Evolutionary conservation across 1,284 basidiomycete genomes (phyloP).

Genomic region (Ustilago cynodontis): DNA sequence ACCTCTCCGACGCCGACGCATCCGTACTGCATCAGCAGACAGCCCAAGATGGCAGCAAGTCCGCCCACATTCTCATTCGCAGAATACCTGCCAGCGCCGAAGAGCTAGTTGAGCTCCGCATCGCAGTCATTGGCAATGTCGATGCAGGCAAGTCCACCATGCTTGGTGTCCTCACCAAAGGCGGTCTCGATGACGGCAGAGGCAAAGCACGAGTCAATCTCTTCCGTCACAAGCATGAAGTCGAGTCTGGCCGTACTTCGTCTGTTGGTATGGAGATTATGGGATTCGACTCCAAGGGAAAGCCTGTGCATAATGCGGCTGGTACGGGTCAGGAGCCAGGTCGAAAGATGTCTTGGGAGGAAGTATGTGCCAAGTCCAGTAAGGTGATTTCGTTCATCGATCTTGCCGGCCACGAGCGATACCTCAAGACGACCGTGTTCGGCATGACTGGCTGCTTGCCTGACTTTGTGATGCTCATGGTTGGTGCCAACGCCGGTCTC

Average conservation of each 20-base stretch:
- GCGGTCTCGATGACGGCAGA: slow-evolving; percentile 91
- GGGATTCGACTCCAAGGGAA: slow-evolving; percentile 63
- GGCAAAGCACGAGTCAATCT: slow-evolving; percentile 91
- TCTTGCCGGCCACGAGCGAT: slow-evolving; percentile 68
- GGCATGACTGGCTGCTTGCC: slow-evolving; percentile 93
- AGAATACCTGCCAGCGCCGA: slow-evolving; percentile 63
- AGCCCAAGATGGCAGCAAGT: slow-evolving; percentile 22
- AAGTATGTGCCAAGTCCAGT: slow-evolving; percentile 88
- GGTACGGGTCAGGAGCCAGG: slow-evolving; percentile 47
- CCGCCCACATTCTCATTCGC: slow-evolving; percentile 52
- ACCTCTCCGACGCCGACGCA: slow-evolving; percentile 49
- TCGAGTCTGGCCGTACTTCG: slow-evolving; percentile 93
- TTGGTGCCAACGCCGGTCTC: slow-evolving; percentile 91
- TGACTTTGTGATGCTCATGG: slow-evolving; percentile 94
- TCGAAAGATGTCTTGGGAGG: slow-evolving; percentile 79
- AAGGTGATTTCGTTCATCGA: slow-evolving; percentile 93
- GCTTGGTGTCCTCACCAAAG: slow-evolving; percentile 80
- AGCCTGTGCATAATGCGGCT: slow-evolving; percentile 45
- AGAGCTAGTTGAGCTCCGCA: slow-evolving; percentile 80
- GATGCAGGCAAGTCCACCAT: slow-evolving; percentile 92
- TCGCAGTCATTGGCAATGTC: slow-evolving; percentile 92
- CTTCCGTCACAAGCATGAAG: slow-evolving; percentile 96
- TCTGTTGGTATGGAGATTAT: slow-evolving; percentile 93
- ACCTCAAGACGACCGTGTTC: slow-evolving; percentile 88
- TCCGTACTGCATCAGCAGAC: slow-evolving; percentile 42